These are phyloP conservation scores for Penicillium sp. DNA, from an alignment of 2,329 filamentous ascomycete genomes.

Conservation along the genomic window DNA sequence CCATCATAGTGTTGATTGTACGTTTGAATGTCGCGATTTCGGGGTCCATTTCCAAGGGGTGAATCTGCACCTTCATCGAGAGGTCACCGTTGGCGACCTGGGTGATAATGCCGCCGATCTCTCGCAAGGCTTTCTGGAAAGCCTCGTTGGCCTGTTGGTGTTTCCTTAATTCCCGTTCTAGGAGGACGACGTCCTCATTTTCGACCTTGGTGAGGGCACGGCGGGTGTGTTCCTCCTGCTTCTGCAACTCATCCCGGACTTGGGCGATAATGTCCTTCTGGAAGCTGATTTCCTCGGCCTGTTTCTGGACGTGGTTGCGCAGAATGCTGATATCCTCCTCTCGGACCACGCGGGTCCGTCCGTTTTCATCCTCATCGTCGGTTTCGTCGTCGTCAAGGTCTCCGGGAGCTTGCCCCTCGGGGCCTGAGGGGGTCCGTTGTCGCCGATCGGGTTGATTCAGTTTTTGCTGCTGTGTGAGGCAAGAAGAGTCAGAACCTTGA, in stretches of 20 bases:
- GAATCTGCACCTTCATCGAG: slow-evolving; percentile 95
- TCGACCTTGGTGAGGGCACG: slow-evolving; percentile 80
- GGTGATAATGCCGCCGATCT: slow-evolving; percentile 96
- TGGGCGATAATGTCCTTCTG: slow-evolving; percentile 83
- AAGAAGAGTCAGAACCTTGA: slow-evolving; percentile 37
- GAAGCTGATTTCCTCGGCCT: slow-evolving; percentile 86
- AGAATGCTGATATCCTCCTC: slow-evolving; percentile 83
- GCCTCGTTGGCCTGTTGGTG: slow-evolving; percentile 98
- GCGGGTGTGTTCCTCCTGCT: slow-evolving; percentile 83
- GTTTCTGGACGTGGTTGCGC: slow-evolving; percentile 87
- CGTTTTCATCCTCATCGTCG: slow-evolving; percentile 52
- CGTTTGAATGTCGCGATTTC: slow-evolving; percentile 98
- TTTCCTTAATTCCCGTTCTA: slow-evolving; percentile 93
- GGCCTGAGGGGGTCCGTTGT: slow-evolving; percentile 34
- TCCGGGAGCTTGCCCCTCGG: slow-evolving; percentile 29
- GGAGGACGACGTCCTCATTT: slow-evolving; percentile 79
- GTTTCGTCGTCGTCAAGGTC: slow-evolving; percentile 36
- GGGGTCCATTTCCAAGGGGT: slow-evolving; percentile 94
- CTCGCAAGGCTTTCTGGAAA: slow-evolving; percentile 93
- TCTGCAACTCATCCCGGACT: slow-evolving; percentile 79
- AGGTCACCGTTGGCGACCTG: slow-evolving; percentile 93
- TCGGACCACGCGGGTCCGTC: slow-evolving; percentile 56
- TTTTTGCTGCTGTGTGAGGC: slow-evolving; percentile 38
- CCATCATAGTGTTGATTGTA: slow-evolving; percentile 99
- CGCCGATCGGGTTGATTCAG: slow-evolving; percentile 38